Evolutionary conservation across 768 basidiomycete genomes (phyloP).

Genomic region (Mycena vulgaris): DNA sequence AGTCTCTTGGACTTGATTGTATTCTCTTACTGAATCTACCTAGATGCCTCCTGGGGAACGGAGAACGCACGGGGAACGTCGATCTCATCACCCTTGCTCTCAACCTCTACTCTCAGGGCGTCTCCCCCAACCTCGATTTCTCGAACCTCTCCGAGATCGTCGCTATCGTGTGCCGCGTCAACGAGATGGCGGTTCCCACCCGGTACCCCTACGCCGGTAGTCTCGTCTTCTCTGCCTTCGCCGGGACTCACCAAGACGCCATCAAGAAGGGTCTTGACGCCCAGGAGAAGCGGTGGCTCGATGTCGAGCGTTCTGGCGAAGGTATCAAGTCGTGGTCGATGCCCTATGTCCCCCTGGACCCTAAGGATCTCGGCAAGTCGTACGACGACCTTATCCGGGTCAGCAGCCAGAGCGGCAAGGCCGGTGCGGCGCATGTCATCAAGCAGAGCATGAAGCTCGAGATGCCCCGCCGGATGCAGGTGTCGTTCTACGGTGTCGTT

Average conservation of each 20-base stretch:
- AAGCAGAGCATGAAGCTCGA: slow-evolving; percentile 84
- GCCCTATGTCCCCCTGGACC: slow-evolving; percentile 90
- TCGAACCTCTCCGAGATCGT: slow-evolving; percentile 85
- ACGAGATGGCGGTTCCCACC: slow-evolving; percentile 95
- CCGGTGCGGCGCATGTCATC: slow-evolving; percentile 87
- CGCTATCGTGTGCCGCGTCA: slow-evolving; percentile 92
- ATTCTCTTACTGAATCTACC: slow-evolving; percentile 1
- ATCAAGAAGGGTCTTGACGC: slow-evolving; percentile 99
- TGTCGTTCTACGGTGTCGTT: not conserved
- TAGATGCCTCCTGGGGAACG: slow-evolving; percentile 93
- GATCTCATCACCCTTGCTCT: slow-evolving; percentile 96
- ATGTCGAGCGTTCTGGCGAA: slow-evolving; percentile 62
- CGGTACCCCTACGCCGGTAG: slow-evolving; percentile 98
- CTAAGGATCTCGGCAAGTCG: slow-evolving; percentile 84
- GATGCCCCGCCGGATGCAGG: slow-evolving; percentile 67
- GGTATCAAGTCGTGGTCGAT: slow-evolving; percentile 74
- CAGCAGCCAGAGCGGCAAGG: slow-evolving; percentile 91
- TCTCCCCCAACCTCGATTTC: slow-evolving; percentile 90
- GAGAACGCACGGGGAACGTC: slow-evolving; percentile 98
- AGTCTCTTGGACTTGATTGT: slow-evolving; percentile 36
- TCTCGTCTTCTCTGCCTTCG: slow-evolving; percentile 98
- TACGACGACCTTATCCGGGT: slow-evolving; percentile 93
- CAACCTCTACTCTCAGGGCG: slow-evolving; percentile 97
- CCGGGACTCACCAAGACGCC: slow-evolving; percentile 98
- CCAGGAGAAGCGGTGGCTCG: slow-evolving; percentile 63